Conservation (phyloP, 1,284 basidiomycete species). For the Microbotryum scabiosae region DNA sequence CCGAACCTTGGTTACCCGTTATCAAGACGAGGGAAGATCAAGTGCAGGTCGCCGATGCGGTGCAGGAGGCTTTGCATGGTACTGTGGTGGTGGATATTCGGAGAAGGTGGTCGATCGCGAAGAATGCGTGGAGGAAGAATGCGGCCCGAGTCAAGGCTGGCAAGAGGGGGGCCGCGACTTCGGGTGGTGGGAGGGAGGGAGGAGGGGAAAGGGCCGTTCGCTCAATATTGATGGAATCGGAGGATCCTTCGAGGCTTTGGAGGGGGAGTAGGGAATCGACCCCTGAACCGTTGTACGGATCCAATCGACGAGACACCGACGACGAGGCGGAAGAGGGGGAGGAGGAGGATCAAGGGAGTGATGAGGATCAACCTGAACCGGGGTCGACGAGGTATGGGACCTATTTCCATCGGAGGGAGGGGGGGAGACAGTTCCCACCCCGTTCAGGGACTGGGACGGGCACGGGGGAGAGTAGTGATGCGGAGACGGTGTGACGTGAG, state of each 20-base stretch:
- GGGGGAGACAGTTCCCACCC: too few species aligned
- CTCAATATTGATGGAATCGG: too few species aligned
- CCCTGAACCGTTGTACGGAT: neutral
- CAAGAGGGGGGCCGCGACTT: neutral
- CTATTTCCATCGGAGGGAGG: too few species aligned
- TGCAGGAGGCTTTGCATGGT: constrained; percentile 15
- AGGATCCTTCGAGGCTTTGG: neutral
- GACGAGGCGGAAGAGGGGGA: neutral
- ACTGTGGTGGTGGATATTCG: constrained; percentile 28
- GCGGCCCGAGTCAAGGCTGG: neutral
- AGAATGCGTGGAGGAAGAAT: constrained; percentile 17
- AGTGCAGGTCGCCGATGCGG: constrained; percentile 20
- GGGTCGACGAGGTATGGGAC: too few species aligned
- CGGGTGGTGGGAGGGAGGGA: too few species aligned
- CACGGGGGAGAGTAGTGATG: too few species aligned
- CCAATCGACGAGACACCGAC: too few species aligned
- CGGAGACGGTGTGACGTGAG: too few species aligned
- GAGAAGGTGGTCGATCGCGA: constrained; percentile 24
- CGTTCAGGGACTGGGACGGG: too few species aligned
- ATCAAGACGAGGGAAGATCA: neutral
- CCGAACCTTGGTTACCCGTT: constrained; percentile 76
- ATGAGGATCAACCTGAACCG: too few species aligned
- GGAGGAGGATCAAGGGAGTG: neutral
- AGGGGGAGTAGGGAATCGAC: neutral
- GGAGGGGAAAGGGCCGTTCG: too few species aligned